Base-by-base conservation (phyloP, 176 grass and related monocot genomes). In the Zizania latifolia region DNA sequence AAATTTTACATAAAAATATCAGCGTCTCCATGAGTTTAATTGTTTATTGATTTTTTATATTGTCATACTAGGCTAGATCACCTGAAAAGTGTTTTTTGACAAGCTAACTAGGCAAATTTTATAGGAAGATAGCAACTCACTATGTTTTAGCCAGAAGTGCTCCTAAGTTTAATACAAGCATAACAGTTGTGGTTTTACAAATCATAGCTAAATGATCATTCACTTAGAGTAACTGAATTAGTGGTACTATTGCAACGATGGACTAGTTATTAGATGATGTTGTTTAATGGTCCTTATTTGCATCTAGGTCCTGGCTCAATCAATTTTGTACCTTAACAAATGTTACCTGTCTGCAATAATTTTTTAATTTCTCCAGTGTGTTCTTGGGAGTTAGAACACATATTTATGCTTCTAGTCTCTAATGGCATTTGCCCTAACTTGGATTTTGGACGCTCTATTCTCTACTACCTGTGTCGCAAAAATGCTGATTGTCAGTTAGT, bases 331-430 rank as follows among this genome's bases (percentile, higher is more conserved):
- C 22, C 23, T 46, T 59, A 79, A 61, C 32, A 26, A 13, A 67
- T 50, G 41, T 46, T 29, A 26, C 38, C 57, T 76, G 8, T 77
- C 50, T 72, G 28, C 22, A 67, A 7, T 65, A 30, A 12, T 44
- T n/a, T 62, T 74, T 86, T 28, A 57, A 22, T 58, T 44, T 81
- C 19, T 80, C 23, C 61, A 48, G 29, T 22, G 5, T 70, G 71
- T 36, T 31, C 10, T 30, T 82, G 9, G 59, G n/a, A 60, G 58
- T 67, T 71, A 10, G 48, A 76, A 75, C 45, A 57, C 35, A 1
- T 77, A 46, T 82, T 67, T 37, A 33, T 78, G 79, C 28, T 11
- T 78, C 22, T 77, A 21, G 13, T 71, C 36, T 72, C 29, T 77
- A 28, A 37, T 77, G 51, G 30, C 58, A 56, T 38, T 65, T 37